Base-by-base conservation (phyloP, 2,329 filamentous ascomycete genomes). In the Curvularia hawaiiensis region DNA sequence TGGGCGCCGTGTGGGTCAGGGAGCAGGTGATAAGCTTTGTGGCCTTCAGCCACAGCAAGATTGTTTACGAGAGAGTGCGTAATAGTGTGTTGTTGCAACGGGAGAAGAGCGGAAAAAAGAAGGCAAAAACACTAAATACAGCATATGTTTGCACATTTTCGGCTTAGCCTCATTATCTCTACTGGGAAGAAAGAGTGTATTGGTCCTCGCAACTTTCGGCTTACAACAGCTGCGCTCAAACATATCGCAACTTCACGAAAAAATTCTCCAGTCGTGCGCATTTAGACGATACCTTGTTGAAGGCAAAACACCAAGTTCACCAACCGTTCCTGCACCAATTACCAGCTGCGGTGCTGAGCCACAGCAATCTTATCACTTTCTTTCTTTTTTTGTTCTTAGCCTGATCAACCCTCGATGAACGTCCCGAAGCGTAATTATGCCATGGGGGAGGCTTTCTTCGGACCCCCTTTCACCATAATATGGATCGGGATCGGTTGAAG, bases 331-430 rank as follows among this genome's bases (percentile, higher is more conserved):
- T 40, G 31, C 24, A 9, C 38, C 33, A 50, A 24, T 50, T 24
- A 50, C 18, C 20, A 9, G 20, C 14, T 16, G 38, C 26, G 33
- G 33, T 33, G 47, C 20, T 24, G 18, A 46, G 35, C 18, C 39
- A 44, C 24, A 26, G 44, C 20, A 54, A 49, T 18, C 54, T 40
- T 51, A 46, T 49, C 52, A 30, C 45, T 38, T 54, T 48, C 14
- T 46, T 57, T 57, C 22, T 24, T 57, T 57, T 54, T 11, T 50
- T 49, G 35, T 38, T 38, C 22, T 43, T 45, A 6, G 50, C 54
- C 53, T 31, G 28, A 39, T 57, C 39, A 41, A 20, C 31, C 44
- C 41, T 38, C 18, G 40, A 45, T 30, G n/a, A 45, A 41, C 31
- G 31, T 38, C 45, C 39, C 54, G 46, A 38, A 49, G 50, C 26